Conservation (phyloP, 2,329 filamentous ascomycete species). For the Thielaviopsis cerberus region DNA sequence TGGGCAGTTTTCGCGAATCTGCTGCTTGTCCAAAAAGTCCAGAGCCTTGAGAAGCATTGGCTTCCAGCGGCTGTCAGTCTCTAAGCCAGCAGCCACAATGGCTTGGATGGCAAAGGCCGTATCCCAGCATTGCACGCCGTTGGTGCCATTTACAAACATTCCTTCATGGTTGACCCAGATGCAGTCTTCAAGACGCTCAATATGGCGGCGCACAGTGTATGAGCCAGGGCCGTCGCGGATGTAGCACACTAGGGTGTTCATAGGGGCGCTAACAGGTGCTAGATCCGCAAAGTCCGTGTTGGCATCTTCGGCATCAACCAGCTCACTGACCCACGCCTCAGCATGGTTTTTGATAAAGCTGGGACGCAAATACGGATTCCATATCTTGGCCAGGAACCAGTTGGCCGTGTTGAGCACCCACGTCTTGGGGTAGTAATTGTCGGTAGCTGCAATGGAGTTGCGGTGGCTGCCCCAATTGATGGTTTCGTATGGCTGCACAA, state of each 20-base stretch:
- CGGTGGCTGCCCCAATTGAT: slow-evolving; percentile 64
- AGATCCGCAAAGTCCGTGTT: slow-evolving; percentile 79
- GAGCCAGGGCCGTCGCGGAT: slow-evolving; percentile 65
- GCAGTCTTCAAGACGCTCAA: slow-evolving; percentile 67
- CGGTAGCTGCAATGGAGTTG: slow-evolving; percentile 59
- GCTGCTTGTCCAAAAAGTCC: slow-evolving; percentile 73
- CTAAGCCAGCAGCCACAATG: slow-evolving; percentile 58
- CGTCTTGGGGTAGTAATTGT: slow-evolving; percentile 88
- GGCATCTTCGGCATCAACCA: slow-evolving; percentile 78
- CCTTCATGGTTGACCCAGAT: slow-evolving; percentile 85
- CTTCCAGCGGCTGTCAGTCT: slow-evolving; percentile 56
- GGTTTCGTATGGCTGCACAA: slow-evolving; percentile 55
- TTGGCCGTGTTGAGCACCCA: slow-evolving; percentile 66
- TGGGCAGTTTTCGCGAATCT: slow-evolving; percentile 66
- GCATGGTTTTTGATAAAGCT: slow-evolving; percentile 48
- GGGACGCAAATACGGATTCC: slow-evolving; percentile 57
- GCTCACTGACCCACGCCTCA: slow-evolving; percentile 62
- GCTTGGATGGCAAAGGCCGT: slow-evolving; percentile 80
- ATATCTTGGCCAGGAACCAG: slow-evolving; percentile 61
- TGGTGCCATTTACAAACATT: slow-evolving; percentile 88
- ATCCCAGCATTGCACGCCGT: slow-evolving; percentile 96
- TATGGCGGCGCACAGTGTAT: slow-evolving; percentile 52
- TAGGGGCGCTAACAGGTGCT: slow-evolving; percentile 72
- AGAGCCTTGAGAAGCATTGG: slow-evolving; percentile 72
- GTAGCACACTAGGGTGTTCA: slow-evolving; percentile 80